These are phyloP conservation scores for Saccharomycopsis sp. DNA, from an alignment of 805 yeast species.

Conservation along the genomic window DNA sequence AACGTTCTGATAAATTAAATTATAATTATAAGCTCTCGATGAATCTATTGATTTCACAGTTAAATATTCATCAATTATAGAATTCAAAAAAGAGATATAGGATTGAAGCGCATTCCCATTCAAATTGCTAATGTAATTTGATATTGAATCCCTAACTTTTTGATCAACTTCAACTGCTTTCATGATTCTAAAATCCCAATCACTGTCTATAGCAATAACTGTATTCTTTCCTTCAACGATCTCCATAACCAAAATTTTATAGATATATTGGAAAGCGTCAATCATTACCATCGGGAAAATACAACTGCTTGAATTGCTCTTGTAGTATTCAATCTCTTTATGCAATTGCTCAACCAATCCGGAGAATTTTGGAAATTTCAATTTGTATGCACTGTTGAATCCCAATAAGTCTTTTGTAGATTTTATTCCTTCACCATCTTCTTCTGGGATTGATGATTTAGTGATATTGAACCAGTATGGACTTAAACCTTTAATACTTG, in stretches of 20 bases:
- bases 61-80: constrained; percentile 30
- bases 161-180: constrained; percentile 62
- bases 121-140: constrained; percentile 21
- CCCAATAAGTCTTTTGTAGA: constrained; percentile 41
- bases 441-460: constrained; percentile 31
- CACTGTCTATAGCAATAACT: constrained; percentile 59
- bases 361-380: constrained; percentile 50
- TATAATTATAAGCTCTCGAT: background rate
- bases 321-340: constrained; percentile 25
- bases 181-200: constrained; percentile 65
- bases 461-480: constrained; percentile 70
- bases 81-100: constrained; percentile 25
- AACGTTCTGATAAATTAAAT: constrained; percentile 11
- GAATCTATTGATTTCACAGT: background rate
- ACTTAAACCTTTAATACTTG: constrained; percentile 70
- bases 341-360: constrained; percentile 32
- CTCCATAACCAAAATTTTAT: constrained; percentile 59
- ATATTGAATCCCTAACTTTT: constrained; percentile 33
- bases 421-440: constrained; percentile 35
- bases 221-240: constrained; percentile 46
- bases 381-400: constrained; percentile 27
- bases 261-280: constrained; percentile 44
- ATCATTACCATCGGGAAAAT: constrained; percentile 29
- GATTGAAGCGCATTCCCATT: background rate
- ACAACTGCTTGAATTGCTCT: constrained; percentile 25